Percentiles rank a stretch among this genome's conserved stretches.
These are phyloP conservation scores for Parascedosporium putredinis DNA, from an alignment of 2,329 filamentous ascomycete genomes.

Conservation along the genomic window DNA sequence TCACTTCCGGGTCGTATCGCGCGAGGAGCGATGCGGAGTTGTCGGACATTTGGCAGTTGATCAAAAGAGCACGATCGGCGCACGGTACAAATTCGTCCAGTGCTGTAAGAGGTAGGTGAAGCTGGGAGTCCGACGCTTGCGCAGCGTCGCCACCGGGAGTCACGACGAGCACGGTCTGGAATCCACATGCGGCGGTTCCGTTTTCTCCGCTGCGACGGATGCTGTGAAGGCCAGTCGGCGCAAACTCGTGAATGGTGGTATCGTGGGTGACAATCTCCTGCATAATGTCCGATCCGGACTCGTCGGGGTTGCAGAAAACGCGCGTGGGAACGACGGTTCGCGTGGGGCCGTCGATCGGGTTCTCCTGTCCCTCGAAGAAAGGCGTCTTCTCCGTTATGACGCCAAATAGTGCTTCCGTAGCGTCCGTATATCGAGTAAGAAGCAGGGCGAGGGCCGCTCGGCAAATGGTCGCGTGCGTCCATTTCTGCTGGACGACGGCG, in stretches of 20 bases:
- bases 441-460: constrained; percentile 8
- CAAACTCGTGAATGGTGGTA: neutral
- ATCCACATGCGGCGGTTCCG: neutral
- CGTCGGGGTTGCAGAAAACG: constrained; percentile 6
- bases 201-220: neutral
- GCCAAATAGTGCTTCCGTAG: constrained; percentile 8
- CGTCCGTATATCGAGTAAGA: constrained; percentile 8
- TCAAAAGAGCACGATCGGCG: constrained; percentile 7
- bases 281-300: neutral
- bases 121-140: neutral
- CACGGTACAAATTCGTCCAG: constrained; percentile 1
- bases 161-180: constrained; percentile 10
- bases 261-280: neutral
- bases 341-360: neutral
- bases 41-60: constrained; percentile 6
- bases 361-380: neutral
- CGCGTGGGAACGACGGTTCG: constrained; percentile 9
- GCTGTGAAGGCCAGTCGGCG: neutral
- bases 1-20: constrained; percentile 6
- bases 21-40: constrained; percentile 4
- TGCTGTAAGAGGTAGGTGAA: neutral
- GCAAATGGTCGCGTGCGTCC: constrained; percentile 6
- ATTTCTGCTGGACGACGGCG: neutral
- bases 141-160: neutral
- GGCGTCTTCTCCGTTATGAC: neutral